Base-by-base conservation (phyloP, 768 basidiomycete species). In the Xanthoconium purpureum region DNA sequence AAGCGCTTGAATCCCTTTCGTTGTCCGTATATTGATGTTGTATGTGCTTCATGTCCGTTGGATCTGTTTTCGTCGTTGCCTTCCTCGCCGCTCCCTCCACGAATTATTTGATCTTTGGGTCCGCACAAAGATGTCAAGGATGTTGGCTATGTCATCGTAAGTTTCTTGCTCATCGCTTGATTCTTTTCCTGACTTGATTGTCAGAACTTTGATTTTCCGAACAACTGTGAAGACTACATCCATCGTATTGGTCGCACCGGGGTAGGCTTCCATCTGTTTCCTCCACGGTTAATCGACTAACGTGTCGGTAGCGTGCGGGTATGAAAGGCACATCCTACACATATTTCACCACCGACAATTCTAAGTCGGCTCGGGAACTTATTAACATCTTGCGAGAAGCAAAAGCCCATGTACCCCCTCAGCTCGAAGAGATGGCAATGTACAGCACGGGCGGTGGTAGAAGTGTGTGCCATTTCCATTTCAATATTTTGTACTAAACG, bases 171-270 rank as follows among this genome's bases (percentile, higher is more conserved):
- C 48, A 7, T 60, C 37, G 10, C 42, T 49, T 13, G 1, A 45
- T 60, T 14, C 39, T 47, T 33, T 40, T 39, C 3, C 50, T 64
- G 50, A 63, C 55, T 17, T 48, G 10, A 35, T 36, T 52, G 50
- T 3, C 62, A 95, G 94, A 94, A 94, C 75, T 95, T 91, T 71
- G 95, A 98, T 72, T 97, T 98, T 79, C 94, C 95, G 1, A 97
- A 97, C 76, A 95, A 96, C 70, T 92, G 91, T 67, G 94, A 96
- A 78, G 95, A 97, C 74, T 98, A 98, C 74, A 94, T 98, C 58
- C 96, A 99, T 76, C 93, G 96, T 64, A 99, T 99, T 67, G 97
- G 96, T 61, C 94, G 96, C 72, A 97, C 96, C 61, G 95, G 95
- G 54, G 91, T 92, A 53, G 0, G 73, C 45, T 38, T 24, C 20